Percentiles rank a stretch among this genome's conserved stretches.
phyloP scores from a whole-genome alignment of 305 asterid genomes.

The Fraxinus velutina region DNA sequence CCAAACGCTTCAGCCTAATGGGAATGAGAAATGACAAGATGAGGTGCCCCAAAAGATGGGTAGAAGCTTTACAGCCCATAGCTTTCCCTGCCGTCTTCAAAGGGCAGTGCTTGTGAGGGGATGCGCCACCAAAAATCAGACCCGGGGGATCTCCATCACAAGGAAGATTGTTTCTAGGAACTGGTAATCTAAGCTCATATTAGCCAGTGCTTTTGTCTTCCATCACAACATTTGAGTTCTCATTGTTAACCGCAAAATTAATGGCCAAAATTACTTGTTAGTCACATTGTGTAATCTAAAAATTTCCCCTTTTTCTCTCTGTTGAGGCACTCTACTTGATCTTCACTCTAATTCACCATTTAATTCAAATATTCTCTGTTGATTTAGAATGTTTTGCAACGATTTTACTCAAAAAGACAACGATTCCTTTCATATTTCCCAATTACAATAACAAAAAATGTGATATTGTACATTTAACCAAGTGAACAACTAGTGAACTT shows the following conservation, averaged over 20 bases:
- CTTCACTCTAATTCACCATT: not conserved
- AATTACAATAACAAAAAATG: not conserved
- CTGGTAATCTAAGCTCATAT: not conserved
- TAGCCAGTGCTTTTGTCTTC: not conserved
- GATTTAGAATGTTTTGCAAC: not conserved
- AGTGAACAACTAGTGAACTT: not conserved
- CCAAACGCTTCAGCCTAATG: not conserved
- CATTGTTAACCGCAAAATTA: not conserved
- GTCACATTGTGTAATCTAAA: not conserved
- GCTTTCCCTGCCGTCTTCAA: not conserved
- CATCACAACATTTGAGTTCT: not conserved
- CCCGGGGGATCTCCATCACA: slow-evolving; percentile 1
- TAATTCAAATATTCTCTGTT: not conserved
- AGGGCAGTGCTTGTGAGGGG: not conserved
- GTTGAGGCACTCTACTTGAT: not conserved
- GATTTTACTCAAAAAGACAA: not conserved
- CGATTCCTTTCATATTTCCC: not conserved
- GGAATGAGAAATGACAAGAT: not conserved
- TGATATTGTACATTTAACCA: not conserved
- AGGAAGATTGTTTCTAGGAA: not conserved
- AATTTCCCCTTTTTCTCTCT: not conserved
- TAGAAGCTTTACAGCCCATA: not conserved
- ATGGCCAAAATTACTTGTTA: not conserved
- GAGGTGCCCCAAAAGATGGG: not conserved
- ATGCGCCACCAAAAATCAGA: not conserved